Evolutionary conservation across 2,329 filamentous ascomycete species (phyloP), one percentile per base, ranked within the genome.

Genomic region (Calonectria pseudoreteaudii): DNA sequence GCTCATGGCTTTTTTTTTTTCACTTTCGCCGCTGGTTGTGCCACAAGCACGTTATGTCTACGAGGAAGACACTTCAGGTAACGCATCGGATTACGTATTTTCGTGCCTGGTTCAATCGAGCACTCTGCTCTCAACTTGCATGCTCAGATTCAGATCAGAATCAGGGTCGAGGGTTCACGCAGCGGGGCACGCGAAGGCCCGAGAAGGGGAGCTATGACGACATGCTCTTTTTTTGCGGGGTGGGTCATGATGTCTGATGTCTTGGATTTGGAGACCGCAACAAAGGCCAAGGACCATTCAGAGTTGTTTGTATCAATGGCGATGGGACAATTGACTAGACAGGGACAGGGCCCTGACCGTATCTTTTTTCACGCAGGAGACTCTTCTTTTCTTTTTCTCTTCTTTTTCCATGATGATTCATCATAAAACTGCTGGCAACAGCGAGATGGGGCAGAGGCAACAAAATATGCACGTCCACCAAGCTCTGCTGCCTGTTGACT

Each of bases 201-300:
- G n/a, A 23, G 34, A 30, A 34, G 44, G 31, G 44, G 28, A 56
- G n/a, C 70, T 62, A 72, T 72, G 70, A 72, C 70, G 70, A 72
- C 70, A 72, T 72, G 20, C 2, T 47, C 28, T 67, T 65, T 41
- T 65, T 34, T 41, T 44, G 52, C 53, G 36, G 53, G 53, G 64
- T 72, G 64, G 65, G 44, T 38, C 64, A 62, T 67, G 52, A 56
- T 66, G 68, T 65, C 60, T 38, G 16, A 56, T 66, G 68, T 65
- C 60, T 58, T 31, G 49, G 68, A 58, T 49, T 49, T 18, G 60
- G 60, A 47, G 38, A 49, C 66, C 36, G 16, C 26, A 31, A 58
- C 36, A 53, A 68, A 38, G 65, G 30, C 31, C 41, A 66, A 52
- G 58, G 67, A 62, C 56, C 52, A 71, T 30, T 31, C 30, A 58